phyloP scores from a whole-genome alignment of 306 rosid species.

The Begonia fuchsioides region DNA sequence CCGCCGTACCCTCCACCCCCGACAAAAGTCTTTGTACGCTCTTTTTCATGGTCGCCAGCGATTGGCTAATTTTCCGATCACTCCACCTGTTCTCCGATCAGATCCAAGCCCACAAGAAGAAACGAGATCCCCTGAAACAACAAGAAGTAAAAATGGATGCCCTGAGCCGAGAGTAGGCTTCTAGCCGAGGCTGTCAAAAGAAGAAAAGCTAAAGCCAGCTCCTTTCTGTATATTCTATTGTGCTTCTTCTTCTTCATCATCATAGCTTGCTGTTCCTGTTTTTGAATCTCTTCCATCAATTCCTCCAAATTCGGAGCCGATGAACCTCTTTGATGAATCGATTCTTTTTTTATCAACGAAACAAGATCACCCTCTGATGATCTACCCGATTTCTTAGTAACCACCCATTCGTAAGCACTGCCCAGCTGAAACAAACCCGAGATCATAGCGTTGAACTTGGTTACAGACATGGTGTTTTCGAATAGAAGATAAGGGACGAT shows the following conservation, averaged over 20 bases:
- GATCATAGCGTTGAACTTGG: conserved; percentile 66
- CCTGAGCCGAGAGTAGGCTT: conserved; percentile 70
- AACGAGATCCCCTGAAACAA: conserved; percentile 59
- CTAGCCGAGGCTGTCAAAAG: conserved; percentile 56
- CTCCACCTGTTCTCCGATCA: conserved; percentile 57
- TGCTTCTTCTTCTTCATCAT: conserved; percentile 21
- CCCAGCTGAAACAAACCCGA: conserved; percentile 68
- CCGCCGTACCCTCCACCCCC: too few species aligned
- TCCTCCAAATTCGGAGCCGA: conserved; percentile 6
- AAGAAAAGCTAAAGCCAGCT: conserved; percentile 60
- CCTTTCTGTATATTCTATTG: conserved; percentile 61
- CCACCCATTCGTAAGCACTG: conserved; percentile 69
- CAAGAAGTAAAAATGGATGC: conserved; percentile 67
- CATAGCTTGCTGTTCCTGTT: conserved; percentile 3
- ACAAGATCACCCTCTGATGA: conserved; percentile 51
- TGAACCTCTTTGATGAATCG: conserved; percentile 16
- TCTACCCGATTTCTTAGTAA: conserved; percentile 60
- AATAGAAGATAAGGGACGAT: conserved; percentile 63
- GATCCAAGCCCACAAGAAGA: conserved; percentile 55
- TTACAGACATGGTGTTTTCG: conserved; percentile 73
- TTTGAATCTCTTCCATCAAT: conserved; percentile 2
- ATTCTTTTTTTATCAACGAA: conserved; percentile 35
- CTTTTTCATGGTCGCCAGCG: too few species aligned
- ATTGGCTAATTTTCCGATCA: conserved; percentile 1
- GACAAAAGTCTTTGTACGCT: too few species aligned